These are phyloP conservation scores for Alnus rubra DNA, from an alignment of 306 rosid species.

Conservation along the genomic window DNA sequence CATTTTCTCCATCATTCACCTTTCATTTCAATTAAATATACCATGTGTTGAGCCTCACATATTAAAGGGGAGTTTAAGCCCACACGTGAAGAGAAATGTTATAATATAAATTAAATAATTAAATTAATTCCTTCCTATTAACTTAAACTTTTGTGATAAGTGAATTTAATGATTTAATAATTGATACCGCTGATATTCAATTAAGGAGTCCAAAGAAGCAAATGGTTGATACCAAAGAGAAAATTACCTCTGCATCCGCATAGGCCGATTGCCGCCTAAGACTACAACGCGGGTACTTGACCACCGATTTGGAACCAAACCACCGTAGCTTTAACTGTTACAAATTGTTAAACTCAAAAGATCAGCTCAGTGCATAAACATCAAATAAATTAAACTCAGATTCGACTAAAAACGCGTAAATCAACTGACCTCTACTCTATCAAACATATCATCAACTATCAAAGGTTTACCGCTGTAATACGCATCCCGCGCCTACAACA, in stretches of 20 bases:
- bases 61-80: too few species aligned
- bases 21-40: too few species aligned
- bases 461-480: conserved; percentile 90
- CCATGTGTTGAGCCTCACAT: too few species aligned
- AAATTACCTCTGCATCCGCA: conserved; percentile 87
- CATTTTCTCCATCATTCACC: too few species aligned
- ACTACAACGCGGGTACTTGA: conserved; percentile 86
- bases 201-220: neutral
- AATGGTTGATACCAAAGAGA: conserved; percentile 16
- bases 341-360: conserved; percentile 8
- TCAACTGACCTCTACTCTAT: conserved; percentile 73
- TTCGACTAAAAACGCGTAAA: neutral
- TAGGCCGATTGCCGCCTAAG: conserved; percentile 80
- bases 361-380: neutral
- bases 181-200: neutral
- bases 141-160: too few species aligned
- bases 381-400: neutral
- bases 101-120: too few species aligned
- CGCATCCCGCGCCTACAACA: conserved; percentile 74
- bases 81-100: too few species aligned
- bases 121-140: too few species aligned
- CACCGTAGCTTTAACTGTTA: conserved; percentile 74
- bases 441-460: conserved; percentile 95
- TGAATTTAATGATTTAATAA: too few species aligned
- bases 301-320: conserved; percentile 80